These are phyloP conservation scores for Pyrenochaeta sp. DNA, from an alignment of 2,329 filamentous ascomycete species.

Conservation along the genomic window DNA sequence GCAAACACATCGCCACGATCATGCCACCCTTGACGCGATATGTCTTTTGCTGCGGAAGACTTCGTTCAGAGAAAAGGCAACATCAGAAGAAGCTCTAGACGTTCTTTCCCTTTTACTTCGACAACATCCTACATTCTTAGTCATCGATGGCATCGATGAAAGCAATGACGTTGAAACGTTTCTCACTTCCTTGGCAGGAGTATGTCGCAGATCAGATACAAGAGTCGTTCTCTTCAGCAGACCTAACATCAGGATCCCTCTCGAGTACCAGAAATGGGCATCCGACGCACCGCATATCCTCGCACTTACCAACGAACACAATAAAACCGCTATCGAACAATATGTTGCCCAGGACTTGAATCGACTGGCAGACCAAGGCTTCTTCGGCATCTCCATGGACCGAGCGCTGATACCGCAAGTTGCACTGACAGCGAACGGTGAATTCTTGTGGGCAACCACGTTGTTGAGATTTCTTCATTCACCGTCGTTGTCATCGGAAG, in stretches of 20 bases:
- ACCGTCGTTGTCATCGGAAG: slow-evolving; percentile 31
- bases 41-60: slow-evolving; percentile 36
- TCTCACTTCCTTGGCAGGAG: slow-evolving; percentile 26
- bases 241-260: slow-evolving; percentile 31
- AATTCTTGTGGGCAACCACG: slow-evolving; percentile 39
- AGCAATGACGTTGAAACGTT: slow-evolving; percentile 27
- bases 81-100: slow-evolving; percentile 34
- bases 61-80: slow-evolving; percentile 30
- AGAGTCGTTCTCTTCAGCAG: slow-evolving; percentile 36
- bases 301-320: slow-evolving; percentile 22
- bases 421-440: slow-evolving; percentile 26
- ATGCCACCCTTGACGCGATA: slow-evolving; percentile 32
- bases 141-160: slow-evolving; percentile 41
- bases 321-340: slow-evolving; percentile 22
- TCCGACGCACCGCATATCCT: slow-evolving; percentile 34
- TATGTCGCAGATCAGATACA: slow-evolving; percentile 33
- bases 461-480: slow-evolving; percentile 34
- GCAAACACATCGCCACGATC: slow-evolving; percentile 30
- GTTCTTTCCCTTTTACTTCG: slow-evolving; percentile 33
- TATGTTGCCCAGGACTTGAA: slow-evolving; percentile 28
- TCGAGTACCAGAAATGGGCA: slow-evolving; percentile 40
- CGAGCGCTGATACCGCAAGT: slow-evolving; percentile 25
- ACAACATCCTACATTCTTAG: slow-evolving; percentile 40
- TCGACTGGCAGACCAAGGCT: slow-evolving; percentile 37
- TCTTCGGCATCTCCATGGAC: slow-evolving; percentile 38